phyloP scores from a whole-genome alignment of 2,329 filamentous ascomycete species.

The Byssochlamys sp. region DNA sequence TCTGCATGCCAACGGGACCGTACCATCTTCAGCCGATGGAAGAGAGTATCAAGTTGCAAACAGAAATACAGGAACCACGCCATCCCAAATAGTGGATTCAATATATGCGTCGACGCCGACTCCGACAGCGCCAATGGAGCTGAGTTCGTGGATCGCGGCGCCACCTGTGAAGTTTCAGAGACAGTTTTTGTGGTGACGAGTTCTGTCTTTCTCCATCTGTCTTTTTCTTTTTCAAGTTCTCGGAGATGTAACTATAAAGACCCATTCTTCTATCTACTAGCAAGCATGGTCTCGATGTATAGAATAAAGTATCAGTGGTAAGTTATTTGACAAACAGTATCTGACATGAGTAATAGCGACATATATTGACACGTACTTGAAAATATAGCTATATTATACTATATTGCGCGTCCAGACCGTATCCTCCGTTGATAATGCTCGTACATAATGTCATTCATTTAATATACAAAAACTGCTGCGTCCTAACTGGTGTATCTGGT shows the following conservation, averaged over 20 bases:
- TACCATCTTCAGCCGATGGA: too few species aligned
- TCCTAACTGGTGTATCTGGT: background rate
- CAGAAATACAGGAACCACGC: background rate
- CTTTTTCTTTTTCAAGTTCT: too few species aligned
- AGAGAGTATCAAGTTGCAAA: background rate
- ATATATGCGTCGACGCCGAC: background rate
- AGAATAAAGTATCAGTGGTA: background rate
- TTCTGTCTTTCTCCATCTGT: too few species aligned
- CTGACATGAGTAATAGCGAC: background rate
- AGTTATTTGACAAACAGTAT: background rate
- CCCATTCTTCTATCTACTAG: too few species aligned
- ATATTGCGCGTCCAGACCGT: background rate
- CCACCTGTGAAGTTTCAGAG: slow-evolving; percentile 23
- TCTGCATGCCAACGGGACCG: too few species aligned
- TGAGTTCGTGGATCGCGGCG: slow-evolving; percentile 20
- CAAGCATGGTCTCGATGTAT: too few species aligned
- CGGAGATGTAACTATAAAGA: too few species aligned
- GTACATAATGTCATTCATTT: background rate
- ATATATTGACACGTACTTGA: background rate
- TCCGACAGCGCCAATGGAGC: slow-evolving; percentile 3
- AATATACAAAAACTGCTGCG: background rate
- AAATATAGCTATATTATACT: background rate
- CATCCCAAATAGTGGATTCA: background rate
- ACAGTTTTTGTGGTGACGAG: slow-evolving; percentile 23
- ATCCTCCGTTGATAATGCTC: background rate